A percentile compares a stretch with the other conserved stretches of the same genome.
Evolutionary conservation across 257 asterid genomes (phyloP).

Genomic region (Fraxinus anomala): DNA sequence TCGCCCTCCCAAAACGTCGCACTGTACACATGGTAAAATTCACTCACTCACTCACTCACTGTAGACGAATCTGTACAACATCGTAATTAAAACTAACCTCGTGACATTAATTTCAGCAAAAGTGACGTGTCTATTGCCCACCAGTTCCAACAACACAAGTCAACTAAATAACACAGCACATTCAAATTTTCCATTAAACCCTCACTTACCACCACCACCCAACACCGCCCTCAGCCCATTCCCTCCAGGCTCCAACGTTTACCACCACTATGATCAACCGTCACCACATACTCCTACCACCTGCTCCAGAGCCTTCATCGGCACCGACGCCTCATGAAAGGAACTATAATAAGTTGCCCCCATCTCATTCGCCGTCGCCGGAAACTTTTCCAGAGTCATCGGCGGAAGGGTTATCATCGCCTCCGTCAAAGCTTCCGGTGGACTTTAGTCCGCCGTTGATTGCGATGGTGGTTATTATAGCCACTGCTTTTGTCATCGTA

Average conservation of each 20-base stretch:
- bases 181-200: conserved; percentile 31
- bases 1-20: background rate
- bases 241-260: conserved; percentile 19
- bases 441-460: conserved; percentile 93
- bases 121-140: conserved; percentile 45
- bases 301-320: conserved; percentile 8
- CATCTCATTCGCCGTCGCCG: conserved; percentile 27
- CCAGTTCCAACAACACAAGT: conserved; percentile 28
- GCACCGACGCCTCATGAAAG: conserved; percentile 4
- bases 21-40: conserved; percentile 26
- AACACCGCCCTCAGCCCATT: conserved; percentile 33
- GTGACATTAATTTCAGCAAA: conserved; percentile 49
- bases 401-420: conserved; percentile 28
- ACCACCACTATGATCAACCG: conserved; percentile 20
- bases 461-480: conserved; percentile 84
- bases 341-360: conserved; percentile 3
- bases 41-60: background rate
- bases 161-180: conserved; percentile 29
- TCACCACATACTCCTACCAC: conserved; percentile 19
- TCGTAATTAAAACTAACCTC: conserved; percentile 25
- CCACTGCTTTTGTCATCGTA: conserved; percentile 78
- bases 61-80: conserved; percentile 24
- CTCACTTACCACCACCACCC: conserved; percentile 34
- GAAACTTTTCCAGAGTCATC: conserved; percentile 9
- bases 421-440: conserved; percentile 65